phyloP scores from a whole-genome alignment of 192 early-diverging fungal species.

The Backusella tuberculispora region DNA sequence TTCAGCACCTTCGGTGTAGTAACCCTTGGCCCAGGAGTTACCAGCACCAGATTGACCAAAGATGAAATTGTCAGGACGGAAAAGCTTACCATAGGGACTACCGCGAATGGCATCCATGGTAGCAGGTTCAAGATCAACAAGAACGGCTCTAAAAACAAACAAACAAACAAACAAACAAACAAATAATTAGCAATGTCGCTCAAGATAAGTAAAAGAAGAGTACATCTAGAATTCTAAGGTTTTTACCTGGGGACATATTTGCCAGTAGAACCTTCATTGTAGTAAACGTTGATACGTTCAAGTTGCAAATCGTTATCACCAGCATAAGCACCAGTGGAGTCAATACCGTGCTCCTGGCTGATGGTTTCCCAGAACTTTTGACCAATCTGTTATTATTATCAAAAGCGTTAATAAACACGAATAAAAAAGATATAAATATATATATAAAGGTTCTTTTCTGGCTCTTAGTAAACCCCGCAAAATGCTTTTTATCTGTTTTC shows the following conservation, averaged over 20 bases:
- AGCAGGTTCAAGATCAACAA: conserved; percentile 97
- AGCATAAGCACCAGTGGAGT: conserved; percentile 58
- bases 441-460: neutral
- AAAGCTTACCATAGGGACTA: conserved; percentile 83
- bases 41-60: conserved; percentile 95
- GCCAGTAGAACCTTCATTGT: conserved; percentile 64
- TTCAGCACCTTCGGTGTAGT: conserved; percentile 99
- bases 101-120: conserved; percentile 91
- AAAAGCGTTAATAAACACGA: neutral
- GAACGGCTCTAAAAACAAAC: conserved; percentile 68
- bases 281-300: conserved; percentile 83
- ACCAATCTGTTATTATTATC: conserved; percentile 62
- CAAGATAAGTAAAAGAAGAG: neutral
- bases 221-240: neutral
- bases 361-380: conserved; percentile 90
- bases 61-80: conserved; percentile 97
- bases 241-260: conserved; percentile 74
- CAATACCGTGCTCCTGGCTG: conserved; percentile 79
- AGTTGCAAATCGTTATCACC: conserved; percentile 68
- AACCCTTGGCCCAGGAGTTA: conserved; percentile 99
- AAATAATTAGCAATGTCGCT: neutral
- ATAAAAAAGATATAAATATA: neutral
- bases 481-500: neutral
- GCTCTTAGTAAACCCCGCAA: neutral
- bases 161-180: conserved; percentile 33